phyloP scores from a whole-genome alignment of 1,284 basidiomycete genomes.

The Boletellus deceptivus region DNA sequence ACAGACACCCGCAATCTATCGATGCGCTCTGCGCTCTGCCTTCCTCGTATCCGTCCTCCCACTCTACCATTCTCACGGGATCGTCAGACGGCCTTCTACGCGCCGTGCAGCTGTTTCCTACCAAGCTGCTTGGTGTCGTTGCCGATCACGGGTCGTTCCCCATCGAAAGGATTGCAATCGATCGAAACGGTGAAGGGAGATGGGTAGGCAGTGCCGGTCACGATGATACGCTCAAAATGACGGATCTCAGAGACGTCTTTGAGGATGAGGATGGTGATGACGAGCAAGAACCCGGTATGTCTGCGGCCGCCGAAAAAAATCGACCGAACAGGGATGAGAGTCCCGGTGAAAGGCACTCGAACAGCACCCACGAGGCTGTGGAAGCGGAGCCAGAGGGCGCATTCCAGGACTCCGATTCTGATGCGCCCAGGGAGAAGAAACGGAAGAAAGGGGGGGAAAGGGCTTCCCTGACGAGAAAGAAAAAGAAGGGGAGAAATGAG shows the following conservation, averaged over 20 bases:
- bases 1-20: constrained; percentile 79
- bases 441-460: constrained; percentile 57
- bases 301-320: constrained; percentile 38
- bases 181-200: constrained; percentile 52
- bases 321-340: constrained; percentile 36
- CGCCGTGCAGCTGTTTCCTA: constrained; percentile 87
- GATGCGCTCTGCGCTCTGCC: constrained; percentile 81
- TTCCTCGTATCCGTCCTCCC: constrained; percentile 58
- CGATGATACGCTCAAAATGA: constrained; percentile 83
- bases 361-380: background rate
- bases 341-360: constrained; percentile 3
- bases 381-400: constrained; percentile 15
- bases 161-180: constrained; percentile 79
- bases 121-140: constrained; percentile 86
- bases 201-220: constrained; percentile 96
- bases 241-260: constrained; percentile 68
- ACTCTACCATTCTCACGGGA: constrained; percentile 83
- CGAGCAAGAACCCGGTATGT: constrained; percentile 33
- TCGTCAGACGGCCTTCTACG: constrained; percentile 92
- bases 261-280: constrained; percentile 39
- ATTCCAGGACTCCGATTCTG: constrained; percentile 36
- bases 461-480: constrained; percentile 47
- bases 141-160: constrained; percentile 91
- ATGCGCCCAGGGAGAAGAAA: constrained; percentile 46
- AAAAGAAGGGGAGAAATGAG: constrained; percentile 58